Percentiles rank a stretch among this genome's conserved stretches.
phyloP scores from a whole-genome alignment of 495 filamentous ascomycete species.

The Penicillium cataractarum region DNA sequence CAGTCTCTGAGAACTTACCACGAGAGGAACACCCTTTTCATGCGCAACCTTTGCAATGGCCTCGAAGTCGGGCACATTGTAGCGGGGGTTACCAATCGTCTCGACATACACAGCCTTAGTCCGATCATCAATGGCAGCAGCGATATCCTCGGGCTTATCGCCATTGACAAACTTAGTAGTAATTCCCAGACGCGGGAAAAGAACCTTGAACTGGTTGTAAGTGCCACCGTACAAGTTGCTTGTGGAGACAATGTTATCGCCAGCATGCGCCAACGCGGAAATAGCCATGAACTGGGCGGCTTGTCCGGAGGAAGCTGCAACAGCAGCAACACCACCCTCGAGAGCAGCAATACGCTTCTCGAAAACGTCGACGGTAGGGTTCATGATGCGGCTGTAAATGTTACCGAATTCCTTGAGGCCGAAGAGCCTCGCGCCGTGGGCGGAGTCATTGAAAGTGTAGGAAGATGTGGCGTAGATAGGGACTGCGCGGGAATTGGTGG shows the following conservation, averaged over 20 bases:
- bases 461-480: slow-evolving; percentile 97
- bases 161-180: slow-evolving; percentile 87
- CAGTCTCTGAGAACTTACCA: slow-evolving; percentile 57
- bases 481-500: slow-evolving; percentile 88
- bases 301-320: slow-evolving; percentile 90
- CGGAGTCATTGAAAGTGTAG: slow-evolving; percentile 94
- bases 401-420: slow-evolving; percentile 98
- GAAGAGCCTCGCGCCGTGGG: slow-evolving; percentile 94
- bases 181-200: slow-evolving; percentile 85
- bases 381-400: slow-evolving; percentile 98
- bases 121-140: slow-evolving; percentile 85
- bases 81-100: slow-evolving; percentile 93
- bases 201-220: slow-evolving; percentile 97
- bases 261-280: slow-evolving; percentile 75
- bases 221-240: slow-evolving; percentile 95
- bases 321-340: slow-evolving; percentile 89
- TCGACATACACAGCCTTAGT: slow-evolving; percentile 98
- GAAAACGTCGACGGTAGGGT: slow-evolving; percentile 96
- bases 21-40: slow-evolving; percentile 78
- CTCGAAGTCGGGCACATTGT: slow-evolving; percentile 92
- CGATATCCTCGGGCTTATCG: slow-evolving; percentile 82
- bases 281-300: slow-evolving; percentile 95
- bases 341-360: slow-evolving; percentile 96
- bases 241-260: slow-evolving; percentile 95
- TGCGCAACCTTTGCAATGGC: slow-evolving; percentile 80